A percentile compares a stretch with the other conserved stretches of the same genome.
Conservation (phyloP, 805 yeast genomes). For the Lipomyces lipofer region DNA sequence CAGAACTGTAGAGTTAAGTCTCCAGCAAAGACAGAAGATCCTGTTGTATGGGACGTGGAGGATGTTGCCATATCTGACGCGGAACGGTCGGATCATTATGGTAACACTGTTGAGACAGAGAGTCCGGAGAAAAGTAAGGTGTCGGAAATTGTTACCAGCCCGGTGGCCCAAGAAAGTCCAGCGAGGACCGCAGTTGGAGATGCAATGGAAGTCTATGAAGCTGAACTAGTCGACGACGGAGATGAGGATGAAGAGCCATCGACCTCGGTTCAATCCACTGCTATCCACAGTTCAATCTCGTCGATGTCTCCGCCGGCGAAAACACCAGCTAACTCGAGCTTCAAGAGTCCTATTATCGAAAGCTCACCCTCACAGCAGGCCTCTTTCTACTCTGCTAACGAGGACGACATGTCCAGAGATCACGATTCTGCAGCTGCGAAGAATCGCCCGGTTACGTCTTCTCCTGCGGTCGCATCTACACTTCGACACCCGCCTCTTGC, state of each 20-base stretch:
- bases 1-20: too few species aligned
- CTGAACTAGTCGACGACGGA: too few species aligned
- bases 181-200: too few species aligned
- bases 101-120: neutral
- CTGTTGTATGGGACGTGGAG: neutral
- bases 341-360: slow-evolving; percentile 1
- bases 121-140: neutral
- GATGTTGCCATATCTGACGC: neutral
- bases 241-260: neutral
- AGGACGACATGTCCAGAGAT: neutral
- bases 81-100: neutral
- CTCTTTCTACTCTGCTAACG: slow-evolving; percentile 20
- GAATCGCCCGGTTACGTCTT: neutral
- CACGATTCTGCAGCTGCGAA: neutral
- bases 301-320: neutral
- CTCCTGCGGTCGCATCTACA: neutral
- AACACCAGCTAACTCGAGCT: neutral
- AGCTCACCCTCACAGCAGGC: slow-evolving; percentile 16
- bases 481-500: slow-evolving; percentile 13
- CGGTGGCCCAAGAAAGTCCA: too few species aligned
- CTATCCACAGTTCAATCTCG: neutral
- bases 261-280: neutral
- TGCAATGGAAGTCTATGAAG: too few species aligned
- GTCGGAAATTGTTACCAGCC: too few species aligned
- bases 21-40: too few species aligned